Base-by-base conservation (phyloP, 225 moss, liverwort and hornwort genomes). In the Anthoceros angustus region DNA sequence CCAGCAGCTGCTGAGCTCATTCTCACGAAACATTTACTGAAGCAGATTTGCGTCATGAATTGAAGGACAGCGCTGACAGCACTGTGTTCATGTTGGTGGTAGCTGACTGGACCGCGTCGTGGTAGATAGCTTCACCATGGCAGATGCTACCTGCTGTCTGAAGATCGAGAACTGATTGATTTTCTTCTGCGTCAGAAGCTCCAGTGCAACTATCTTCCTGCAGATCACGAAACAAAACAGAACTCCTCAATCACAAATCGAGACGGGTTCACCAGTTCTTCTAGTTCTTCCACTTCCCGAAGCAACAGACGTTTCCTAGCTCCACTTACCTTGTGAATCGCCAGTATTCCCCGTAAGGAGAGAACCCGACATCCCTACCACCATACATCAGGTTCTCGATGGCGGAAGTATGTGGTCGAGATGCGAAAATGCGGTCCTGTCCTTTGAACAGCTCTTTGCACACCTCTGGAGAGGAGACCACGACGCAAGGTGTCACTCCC, bases 391-490 rank as follows among this genome's bases (percentile, higher is more conserved):
- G 11, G 12, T 12, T 15, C 32, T 68, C 45, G 18, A n/a, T 40
- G 12, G 55, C 24, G 6, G 12, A 38, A 3, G 12, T 12, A 9
- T 45, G n/a, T 12, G 67, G 67, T 12, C 67, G 40, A 12, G 40
- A 21, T 23, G 67, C 67, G 24, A 45, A 67, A 3, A 4, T 12
- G 9, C 8, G 8, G 45, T 67, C 67, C 8, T 67, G 40, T 9
- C 26, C 38, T 32, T 46, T 67, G 41, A 67, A 49, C 43, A 67
- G 12, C 43, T 67, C 45, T 38, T 67, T 23, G 9, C 8, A 23
- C 23, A 32, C 43, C 9, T 11, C 39, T n/a, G 43, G n/a, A 45
- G 67, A 67, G 6, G 43, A 45, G 67, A 25, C 46, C 21, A 67
- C 48, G 16, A 67, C n/a, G 11, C 38, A 7, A 4, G 21, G 40